These are phyloP conservation scores for Ascosphaera aggregata DNA, from an alignment of 2,329 filamentous ascomycete species.

Conservation along the genomic window DNA sequence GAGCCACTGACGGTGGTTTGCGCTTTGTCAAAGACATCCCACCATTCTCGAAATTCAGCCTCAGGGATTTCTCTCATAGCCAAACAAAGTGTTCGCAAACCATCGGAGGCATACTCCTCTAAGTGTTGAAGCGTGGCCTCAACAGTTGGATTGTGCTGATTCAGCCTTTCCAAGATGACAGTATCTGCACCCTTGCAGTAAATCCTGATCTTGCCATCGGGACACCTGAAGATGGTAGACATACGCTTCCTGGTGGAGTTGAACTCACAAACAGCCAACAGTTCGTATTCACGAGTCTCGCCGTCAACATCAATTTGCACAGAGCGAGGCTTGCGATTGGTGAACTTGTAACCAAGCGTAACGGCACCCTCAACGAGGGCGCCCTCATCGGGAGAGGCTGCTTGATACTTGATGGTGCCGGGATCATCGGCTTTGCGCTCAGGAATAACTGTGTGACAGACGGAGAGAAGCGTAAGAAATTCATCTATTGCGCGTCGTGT, in stretches of 20 bases:
- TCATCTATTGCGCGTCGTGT: conserved; percentile 47
- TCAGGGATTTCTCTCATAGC: conserved; percentile 87
- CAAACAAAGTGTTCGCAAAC: conserved; percentile 78
- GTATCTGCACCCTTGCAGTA: conserved; percentile 97
- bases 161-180: conserved; percentile 80
- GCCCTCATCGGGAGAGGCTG: conserved; percentile 89
- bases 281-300: conserved; percentile 56
- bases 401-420: conserved; percentile 85
- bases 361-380: conserved; percentile 88
- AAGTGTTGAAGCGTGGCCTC: conserved; percentile 82
- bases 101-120: conserved; percentile 97
- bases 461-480: conserved; percentile 67
- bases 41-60: conserved; percentile 73
- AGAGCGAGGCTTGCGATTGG: conserved; percentile 66
- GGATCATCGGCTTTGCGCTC: conserved; percentile 58
- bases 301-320: conserved; percentile 65
- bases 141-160: conserved; percentile 51
- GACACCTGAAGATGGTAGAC: conserved; percentile 92
- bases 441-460: conserved; percentile 93
- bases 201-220: conserved; percentile 78
- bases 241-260: conserved; percentile 95
- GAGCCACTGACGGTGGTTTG: conserved; percentile 79
- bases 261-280: conserved; percentile 95
- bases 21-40: conserved; percentile 63
- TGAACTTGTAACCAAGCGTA: conserved; percentile 66